Percentiles rank a stretch among this genome's conserved stretches.
phyloP scores from a whole-genome alignment of 2,329 filamentous ascomycete genomes.

The Cladosporium cucumerinum region DNA sequence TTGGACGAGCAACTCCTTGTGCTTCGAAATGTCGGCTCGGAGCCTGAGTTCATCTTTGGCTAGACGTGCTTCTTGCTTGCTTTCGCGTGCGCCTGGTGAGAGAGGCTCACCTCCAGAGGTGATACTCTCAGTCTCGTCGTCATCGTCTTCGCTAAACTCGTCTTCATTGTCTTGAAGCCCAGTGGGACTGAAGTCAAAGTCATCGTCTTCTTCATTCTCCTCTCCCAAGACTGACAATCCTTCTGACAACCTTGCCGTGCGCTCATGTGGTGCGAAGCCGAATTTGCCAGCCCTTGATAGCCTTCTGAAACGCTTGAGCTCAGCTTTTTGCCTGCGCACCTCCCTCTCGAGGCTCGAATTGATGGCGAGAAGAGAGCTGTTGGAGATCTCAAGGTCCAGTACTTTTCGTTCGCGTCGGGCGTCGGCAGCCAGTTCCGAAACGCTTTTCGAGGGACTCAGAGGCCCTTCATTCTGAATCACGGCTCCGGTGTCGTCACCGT shows the following conservation, averaged over 20 bases:
- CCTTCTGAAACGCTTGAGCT: slow-evolving; percentile 81
- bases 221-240: slow-evolving; percentile 34
- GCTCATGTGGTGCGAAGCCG: slow-evolving; percentile 48
- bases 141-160: slow-evolving; percentile 27
- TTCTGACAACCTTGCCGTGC: slow-evolving; percentile 37
- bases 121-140: slow-evolving; percentile 34
- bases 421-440: slow-evolving; percentile 78
- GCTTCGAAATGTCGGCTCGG: slow-evolving; percentile 80
- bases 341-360: slow-evolving; percentile 90
- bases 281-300: slow-evolving; percentile 77
- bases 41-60: slow-evolving; percentile 76
- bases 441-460: slow-evolving; percentile 43
- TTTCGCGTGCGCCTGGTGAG: slow-evolving; percentile 38
- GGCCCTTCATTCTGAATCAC: neutral
- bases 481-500: slow-evolving; percentile 1
- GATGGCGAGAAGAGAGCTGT: slow-evolving; percentile 90
- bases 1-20: slow-evolving; percentile 82
- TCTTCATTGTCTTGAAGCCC: slow-evolving; percentile 24
- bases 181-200: slow-evolving; percentile 20
- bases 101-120: slow-evolving; percentile 23
- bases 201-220: slow-evolving; percentile 35
- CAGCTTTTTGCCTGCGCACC: slow-evolving; percentile 83
- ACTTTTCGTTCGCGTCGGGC: slow-evolving; percentile 92
- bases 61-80: slow-evolving; percentile 52
- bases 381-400: slow-evolving; percentile 92